Base-by-base conservation (phyloP, 805 yeast genomes). In the Henningerozyma blattae region DNA sequence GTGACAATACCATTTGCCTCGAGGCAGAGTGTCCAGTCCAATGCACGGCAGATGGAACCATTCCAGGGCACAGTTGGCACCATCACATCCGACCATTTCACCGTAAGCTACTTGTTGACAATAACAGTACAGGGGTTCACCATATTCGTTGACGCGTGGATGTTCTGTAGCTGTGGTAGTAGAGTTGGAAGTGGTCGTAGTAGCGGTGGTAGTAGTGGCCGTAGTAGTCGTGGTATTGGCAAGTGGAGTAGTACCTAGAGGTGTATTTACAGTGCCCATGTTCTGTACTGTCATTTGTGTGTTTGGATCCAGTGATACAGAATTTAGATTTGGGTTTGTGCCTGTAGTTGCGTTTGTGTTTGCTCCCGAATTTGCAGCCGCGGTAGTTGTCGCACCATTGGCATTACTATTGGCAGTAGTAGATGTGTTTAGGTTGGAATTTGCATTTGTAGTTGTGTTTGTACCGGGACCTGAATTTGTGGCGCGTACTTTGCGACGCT, bases 1-100 rank as follows among this genome's bases (percentile, higher is more conserved):
- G 35, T 77, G 76, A 51, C 89, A 80, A 46, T 71, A 77, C 89
- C 89, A 80, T 47, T 77, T 78, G 10, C 86, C 86, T 61, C 77
- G 81, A 2, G 96, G 97, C 4, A 89, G 72, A 32, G 85, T 77
- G 33, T 77, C 74, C 46, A 86, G 68, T 1, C 95, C 95, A 28
- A 84, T 81, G 58, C 97, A 87, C 14, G 93, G 93, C 45, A 89
- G 64, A 62, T 87, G 97, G 61, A 87, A 87, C 97, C 97, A 87
- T 56, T 87, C 97, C 35, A 85, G 67, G 53, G 77, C 77, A 62
- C 97, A 89, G 38, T 77, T 75, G 24, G 83, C 87, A 10, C 95
- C 96, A 51, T 91, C 98, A 61, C 98, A 91, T 2, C 94, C 98
- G 39, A 91, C 96, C 98, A 91, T 91, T 51, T 91, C 97, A 15